phyloP scores from a whole-genome alignment of 2,329 filamentous ascomycete species.

The Cladosporium oxysporum region DNA sequence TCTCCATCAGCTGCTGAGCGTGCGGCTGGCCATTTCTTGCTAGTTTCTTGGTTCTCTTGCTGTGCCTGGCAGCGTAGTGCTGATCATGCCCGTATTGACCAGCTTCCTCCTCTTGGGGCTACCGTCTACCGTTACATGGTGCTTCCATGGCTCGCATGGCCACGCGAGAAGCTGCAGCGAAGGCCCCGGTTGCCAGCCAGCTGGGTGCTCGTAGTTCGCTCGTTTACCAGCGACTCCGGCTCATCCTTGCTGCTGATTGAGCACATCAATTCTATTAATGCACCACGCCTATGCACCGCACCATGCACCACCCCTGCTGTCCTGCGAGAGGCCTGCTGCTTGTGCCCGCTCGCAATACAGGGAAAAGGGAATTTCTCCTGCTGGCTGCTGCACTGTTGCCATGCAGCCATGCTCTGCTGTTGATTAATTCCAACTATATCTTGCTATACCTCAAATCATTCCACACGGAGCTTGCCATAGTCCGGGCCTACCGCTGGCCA shows the following conservation, averaged over 20 bases:
- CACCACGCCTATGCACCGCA: constrained; percentile 5
- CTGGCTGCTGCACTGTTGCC: not conserved
- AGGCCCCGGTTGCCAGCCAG: not conserved
- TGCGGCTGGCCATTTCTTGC: not conserved
- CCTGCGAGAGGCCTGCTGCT: not conserved
- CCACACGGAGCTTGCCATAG: not conserved
- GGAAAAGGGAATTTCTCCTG: not conserved
- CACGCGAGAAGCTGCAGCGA: constrained; percentile 15
- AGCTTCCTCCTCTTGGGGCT: not conserved
- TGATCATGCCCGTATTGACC: not conserved
- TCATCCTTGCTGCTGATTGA: constrained; percentile 16
- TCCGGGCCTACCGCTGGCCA: not conserved
- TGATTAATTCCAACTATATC: not conserved
- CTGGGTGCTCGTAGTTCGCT: not conserved
- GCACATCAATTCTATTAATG: constrained; percentile 15
- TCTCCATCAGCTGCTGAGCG: not conserved
- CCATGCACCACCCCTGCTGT: not conserved
- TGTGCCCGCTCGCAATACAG: not conserved
- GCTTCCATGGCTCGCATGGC: constrained; percentile 1
- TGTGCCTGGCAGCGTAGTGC: constrained; percentile 2
- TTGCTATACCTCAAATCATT: not conserved
- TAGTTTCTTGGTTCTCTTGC: not conserved
- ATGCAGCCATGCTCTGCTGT: not conserved
- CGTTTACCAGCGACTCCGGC: not conserved
- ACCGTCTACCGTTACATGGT: constrained; percentile 10